Evolutionary conservation across 495 filamentous ascomycete genomes (phyloP), one percentile per base, ranked within the genome.

Genomic region (Clavariopsis aquatica): DNA sequence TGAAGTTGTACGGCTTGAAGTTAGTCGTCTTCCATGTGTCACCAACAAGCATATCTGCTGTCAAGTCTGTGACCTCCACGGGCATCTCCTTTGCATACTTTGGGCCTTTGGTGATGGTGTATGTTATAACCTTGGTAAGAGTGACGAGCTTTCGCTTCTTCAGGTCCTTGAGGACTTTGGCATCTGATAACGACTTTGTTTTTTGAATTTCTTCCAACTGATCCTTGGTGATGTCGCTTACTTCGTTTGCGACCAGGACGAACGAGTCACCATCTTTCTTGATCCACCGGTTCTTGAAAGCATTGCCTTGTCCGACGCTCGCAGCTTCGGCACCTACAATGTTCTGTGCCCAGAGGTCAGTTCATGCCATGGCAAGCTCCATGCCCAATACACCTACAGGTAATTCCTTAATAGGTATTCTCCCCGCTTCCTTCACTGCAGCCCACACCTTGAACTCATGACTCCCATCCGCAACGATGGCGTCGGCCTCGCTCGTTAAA

Each of bases 1-100:
- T 92, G 83, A 97, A 98, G 80, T 97, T 98, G 80, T 97, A 97
- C 31, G 93, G 90, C 80, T 98, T 98, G 78, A 97, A 92, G 28
- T 86, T 83, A 10, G 87, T 89, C 31, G 86, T 89, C 80, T 96
- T 92, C 90, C 89, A 93, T 4, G 83, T 77, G 22, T 89, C 89
- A 65, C 83, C 88, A 45, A 85, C 81, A 47, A 97, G 79, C 92
- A 98, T 96, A 63, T 98, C 94, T 41, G 87, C 87, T 3, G 93
- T 98, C 71, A 98, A 77, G 73, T 98, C 94, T 36, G 94, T 97
- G 77, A 95, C 91, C 80, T 97, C 94, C 76, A 92, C 93, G 36
- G 88, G 84, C 53, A 98, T 86, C 74, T 96, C 86, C 15, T 83
- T 80, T 57, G 90, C 88, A 65, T 89, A 98, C 75, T 95, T 96